Conservation (phyloP, 495 filamentous ascomycete genomes). For the Lentithecium fluviatile region DNA sequence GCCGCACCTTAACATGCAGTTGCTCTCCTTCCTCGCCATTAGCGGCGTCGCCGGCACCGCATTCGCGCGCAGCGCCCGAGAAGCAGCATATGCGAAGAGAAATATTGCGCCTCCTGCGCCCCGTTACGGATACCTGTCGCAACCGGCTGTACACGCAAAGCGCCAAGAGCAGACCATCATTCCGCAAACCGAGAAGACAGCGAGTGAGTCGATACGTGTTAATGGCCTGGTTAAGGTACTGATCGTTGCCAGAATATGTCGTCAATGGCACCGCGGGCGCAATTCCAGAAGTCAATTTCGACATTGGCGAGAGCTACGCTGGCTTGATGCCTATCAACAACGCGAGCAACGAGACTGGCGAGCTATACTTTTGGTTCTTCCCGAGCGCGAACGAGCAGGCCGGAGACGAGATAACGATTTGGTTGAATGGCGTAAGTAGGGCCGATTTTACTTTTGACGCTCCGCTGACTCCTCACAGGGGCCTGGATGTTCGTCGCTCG, state of each 20-base stretch:
- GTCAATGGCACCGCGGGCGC: slow-evolving; percentile 42
- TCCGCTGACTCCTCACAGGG: slow-evolving; percentile 16
- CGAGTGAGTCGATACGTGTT: slow-evolving; percentile 16
- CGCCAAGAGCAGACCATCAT: slow-evolving; percentile 31
- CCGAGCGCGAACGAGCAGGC: slow-evolving; percentile 34
- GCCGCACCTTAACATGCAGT: slow-evolving; percentile 11
- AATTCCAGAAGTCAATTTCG: slow-evolving; percentile 45
- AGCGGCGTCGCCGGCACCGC: slow-evolving; percentile 26
- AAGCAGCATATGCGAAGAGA: slow-evolving; percentile 33
- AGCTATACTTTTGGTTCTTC: slow-evolving; percentile 50
- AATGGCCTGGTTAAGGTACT: background rate
- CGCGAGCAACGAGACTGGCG: slow-evolving; percentile 31
- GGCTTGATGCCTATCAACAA: slow-evolving; percentile 44
- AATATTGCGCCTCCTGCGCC: slow-evolving; percentile 16
- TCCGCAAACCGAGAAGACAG: slow-evolving; percentile 41
- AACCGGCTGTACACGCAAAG: slow-evolving; percentile 15
- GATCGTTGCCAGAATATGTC: slow-evolving; percentile 34
- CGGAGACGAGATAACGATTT: slow-evolving; percentile 40
- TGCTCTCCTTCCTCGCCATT: slow-evolving; percentile 32
- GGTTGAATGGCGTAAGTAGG: slow-evolving; percentile 40
- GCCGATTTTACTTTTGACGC: background rate
- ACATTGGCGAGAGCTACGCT: slow-evolving; percentile 47
- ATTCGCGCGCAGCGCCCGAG: slow-evolving; percentile 29
- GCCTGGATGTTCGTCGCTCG: slow-evolving; percentile 43
- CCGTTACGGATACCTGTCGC: slow-evolving; percentile 9